Base-by-base conservation (phyloP, 768 basidiomycete species). In the Tephrocybe sp. region DNA sequence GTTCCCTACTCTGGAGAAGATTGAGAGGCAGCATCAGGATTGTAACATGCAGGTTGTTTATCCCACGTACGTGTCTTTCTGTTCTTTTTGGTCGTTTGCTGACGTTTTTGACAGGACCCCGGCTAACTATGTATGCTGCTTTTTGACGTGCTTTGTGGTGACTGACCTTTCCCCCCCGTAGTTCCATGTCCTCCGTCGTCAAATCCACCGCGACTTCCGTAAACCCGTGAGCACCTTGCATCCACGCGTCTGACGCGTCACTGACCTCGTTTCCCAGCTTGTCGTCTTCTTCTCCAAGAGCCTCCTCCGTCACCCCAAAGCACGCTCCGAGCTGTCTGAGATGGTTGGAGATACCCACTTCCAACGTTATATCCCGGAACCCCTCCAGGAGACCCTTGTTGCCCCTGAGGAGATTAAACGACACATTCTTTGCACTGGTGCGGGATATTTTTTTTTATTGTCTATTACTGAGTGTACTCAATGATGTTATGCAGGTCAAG, bases 31-130 rank as follows among this genome's bases (percentile, higher is more conserved):
- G 61, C 94, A 98, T 64, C 97, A 99, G 73, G 97, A 99, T 67
- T 97, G 95, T 71, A 99, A 98, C 66, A 92, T 98, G 92, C 97
- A 98, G 72, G 88, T 99, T 57, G 92, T 96, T 24, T 98, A 98
- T 71, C 91, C 94, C 4, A 94, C 94, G 87, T 90, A 64, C 68
- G 87, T 77, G 30, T 11, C 25, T 2, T 24, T 48, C 50, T 12
- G 24, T 22, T 21, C 31, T 39, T 35, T 21, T 35, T 30, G 5
- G 0, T 37, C n/a, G 5, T 45, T 55, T 61, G 57, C 46, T 53
- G 12, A 52, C 35, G 25, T 36, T 50, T 22, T n/a, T 5, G 43
- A 4, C 53, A 91, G 89, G 21, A 96, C 96, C 0, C 95, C 97
- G 7, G 89, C 94, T 43, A 98, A 96, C 77, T 96, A 96, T 68